Evolutionary conservation across 208 protist genomes (phyloP), one percentile per base, ranked within the genome.

Genomic region (Acanthamoeba rhysodes): DNA sequence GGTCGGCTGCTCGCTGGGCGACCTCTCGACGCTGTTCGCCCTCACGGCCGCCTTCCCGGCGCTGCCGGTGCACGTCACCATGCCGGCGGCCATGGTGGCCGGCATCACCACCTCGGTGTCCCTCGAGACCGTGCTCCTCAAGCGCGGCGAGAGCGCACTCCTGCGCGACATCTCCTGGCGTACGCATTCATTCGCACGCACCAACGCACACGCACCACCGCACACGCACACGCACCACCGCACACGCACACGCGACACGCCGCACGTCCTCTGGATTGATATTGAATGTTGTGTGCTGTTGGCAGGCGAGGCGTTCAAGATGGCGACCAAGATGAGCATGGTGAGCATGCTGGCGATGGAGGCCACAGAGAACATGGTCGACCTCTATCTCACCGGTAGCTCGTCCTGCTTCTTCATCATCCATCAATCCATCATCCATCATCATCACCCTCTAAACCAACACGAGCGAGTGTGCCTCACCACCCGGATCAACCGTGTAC

Each of bases 281-380:
- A 2, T 22, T 20, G 18, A 2, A 2, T 10, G 53, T 59, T 64
- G 53, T 7, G 53, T 18, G 16, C 18, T 20, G n/a, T 22, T 45
- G 37, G 14, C 74, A 82, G 74, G 74, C 2, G 74, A 82, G 32
- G 32, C 74, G 22, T 82, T 82, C 74, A 55, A 82, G 34, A 82
- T 50, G 74, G 74, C 74, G 12, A 82, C 74, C 34, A 82, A 82
- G 41, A 82, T 55, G 74, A 82, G 74, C 74, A 45, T 82, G 29
- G 74, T 82, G 74, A 82, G 74, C 74, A 82, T 82, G 74, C 41
- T 82, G 22, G 45, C 41, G 9, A 82, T 82, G 74, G 74, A 82
- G 37, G 74, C 74, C 1, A 50, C 74, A 3, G 74, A 82, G 37
- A 82, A 82, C 24, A 9, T 50, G 34, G 41, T 55, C 18, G 74